Evolutionary conservation across 2,329 filamentous ascomycete species (phyloP).

Genomic region (Colletotrichum orbiculare): DNA sequence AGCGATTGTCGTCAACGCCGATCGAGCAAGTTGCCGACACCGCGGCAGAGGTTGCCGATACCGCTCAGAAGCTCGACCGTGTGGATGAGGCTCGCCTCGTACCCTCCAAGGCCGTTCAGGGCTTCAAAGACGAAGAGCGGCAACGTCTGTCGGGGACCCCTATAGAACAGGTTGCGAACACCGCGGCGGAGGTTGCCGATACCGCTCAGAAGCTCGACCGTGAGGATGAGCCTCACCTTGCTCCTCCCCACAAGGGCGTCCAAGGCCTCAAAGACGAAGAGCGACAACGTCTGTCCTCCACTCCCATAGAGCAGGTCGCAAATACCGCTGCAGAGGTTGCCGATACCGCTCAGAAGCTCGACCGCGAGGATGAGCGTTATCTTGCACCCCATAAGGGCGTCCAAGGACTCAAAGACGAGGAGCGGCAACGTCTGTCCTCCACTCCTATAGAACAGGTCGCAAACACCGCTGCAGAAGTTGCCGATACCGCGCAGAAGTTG

Average conservation of each 20-base stretch:
- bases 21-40: conserved; percentile 54
- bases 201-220: too few species aligned
- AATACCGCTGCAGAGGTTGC: conserved; percentile 57
- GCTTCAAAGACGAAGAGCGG: too few species aligned
- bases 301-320: conserved; percentile 54
- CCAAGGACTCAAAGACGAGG: conserved; percentile 38
- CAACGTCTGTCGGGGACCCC: conserved; percentile 47
- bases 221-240: too few species aligned
- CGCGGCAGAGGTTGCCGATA: conserved; percentile 54
- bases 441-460: conserved; percentile 56
- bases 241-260: not conserved
- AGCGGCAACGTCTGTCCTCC: conserved; percentile 47
- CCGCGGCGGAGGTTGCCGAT: conserved; percentile 57
- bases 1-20: conserved; percentile 50
- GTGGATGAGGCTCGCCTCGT: too few species aligned
- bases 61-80: too few species aligned
- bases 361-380: conserved; percentile 37
- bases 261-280: conserved; percentile 13
- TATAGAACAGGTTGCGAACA: conserved; percentile 52
- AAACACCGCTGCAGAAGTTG: conserved; percentile 56
- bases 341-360: conserved; percentile 52
- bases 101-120: too few species aligned
- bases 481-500: conserved; percentile 53
- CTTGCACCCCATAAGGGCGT: conserved; percentile 3
- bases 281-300: conserved; percentile 42